Evolutionary conservation across 225 moss, liverwort and hornwort genomes (phyloP), one percentile per base, ranked within the genome.

Genomic region (Polytrichum commune): DNA sequence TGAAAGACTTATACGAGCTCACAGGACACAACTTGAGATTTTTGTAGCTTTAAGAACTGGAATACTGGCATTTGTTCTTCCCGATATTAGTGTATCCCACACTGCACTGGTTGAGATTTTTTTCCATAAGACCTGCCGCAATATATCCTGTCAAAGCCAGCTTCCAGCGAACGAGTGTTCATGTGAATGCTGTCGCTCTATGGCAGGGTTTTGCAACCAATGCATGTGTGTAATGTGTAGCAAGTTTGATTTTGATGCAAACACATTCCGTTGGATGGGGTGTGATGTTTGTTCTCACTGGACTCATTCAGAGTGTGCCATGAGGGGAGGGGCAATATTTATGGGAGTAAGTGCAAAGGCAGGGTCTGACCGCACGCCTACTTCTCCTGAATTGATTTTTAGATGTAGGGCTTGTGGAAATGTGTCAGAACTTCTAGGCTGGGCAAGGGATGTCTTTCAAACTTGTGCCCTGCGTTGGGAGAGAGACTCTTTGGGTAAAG

Each of bases 181-280:
- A 16, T 89, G 89, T 72, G 86, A 86, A 71, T 81, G 73, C 65
- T 89, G 86, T 80, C 79, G 79, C 69, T 74, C 89, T 63, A 86
- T 79, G 83, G 72, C 81, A 78, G 89, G 89, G 69, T 89, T 89
- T 30, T 89, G 89, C 78, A 89, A 89, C 64, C 82, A 84, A 76
- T 89, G 89, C 77, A 89, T 89, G 89, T 89, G 89, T 65, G 84
- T 89, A 38, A 82, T 84, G 68, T 89, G 89, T 82, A 84, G 82
- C 86, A 89, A 89, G 82, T 89, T 89, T 69, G 89, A 89, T 82
- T 89, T 86, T 72, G 89, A 89, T 72, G 84, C 86, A 10, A 86
- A 89, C 72, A 89, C 86, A 58, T 86, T 84, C 73, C 86, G 86
- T 55, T 89, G 89, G 89, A 77, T 89, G 70, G 89, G 89, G 13